Percentiles rank a stretch among this genome's conserved stretches.
These are phyloP conservation scores for Pseudopyricularia javanii DNA, from an alignment of 2,329 filamentous ascomycete genomes.

Conservation along the genomic window DNA sequence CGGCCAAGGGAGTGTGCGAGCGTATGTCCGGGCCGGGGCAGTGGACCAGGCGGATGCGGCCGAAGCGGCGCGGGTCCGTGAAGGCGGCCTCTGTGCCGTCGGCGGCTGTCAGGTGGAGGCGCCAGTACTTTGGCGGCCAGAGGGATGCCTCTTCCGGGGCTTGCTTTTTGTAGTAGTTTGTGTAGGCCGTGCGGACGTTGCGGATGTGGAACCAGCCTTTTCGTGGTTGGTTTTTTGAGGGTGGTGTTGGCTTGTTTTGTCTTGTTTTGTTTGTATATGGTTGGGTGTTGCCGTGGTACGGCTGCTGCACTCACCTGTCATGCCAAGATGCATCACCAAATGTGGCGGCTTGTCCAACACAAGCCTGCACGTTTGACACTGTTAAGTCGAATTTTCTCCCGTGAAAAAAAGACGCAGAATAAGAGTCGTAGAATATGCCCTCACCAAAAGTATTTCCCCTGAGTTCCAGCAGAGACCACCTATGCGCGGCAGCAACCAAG, in stretches of 20 bases:
- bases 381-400: no score
- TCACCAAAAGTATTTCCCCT: conserved; percentile 94
- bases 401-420: not conserved
- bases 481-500: conserved; percentile 8
- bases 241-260: no score
- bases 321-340: conserved; percentile 78
- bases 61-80: conserved; percentile 70
- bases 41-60: conserved; percentile 69
- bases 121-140: conserved; percentile 88
- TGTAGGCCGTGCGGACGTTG: conserved; percentile 65
- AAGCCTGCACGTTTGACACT: conserved; percentile 13
- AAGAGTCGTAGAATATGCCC: conserved; percentile 8
- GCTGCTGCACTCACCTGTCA: conserved; percentile 34
- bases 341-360: conserved; percentile 70
- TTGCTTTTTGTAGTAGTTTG: conserved; percentile 67
- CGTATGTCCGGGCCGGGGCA: conserved; percentile 67
- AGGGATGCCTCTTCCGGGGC: conserved; percentile 42
- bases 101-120: conserved; percentile 57
- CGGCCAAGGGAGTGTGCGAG: conserved; percentile 63
- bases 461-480: conserved; percentile 59
- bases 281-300: not conserved
- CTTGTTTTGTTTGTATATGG: not conserved
- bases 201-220: conserved; percentile 77
- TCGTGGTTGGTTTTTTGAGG: no score
- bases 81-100: conserved; percentile 58